phyloP scores from a whole-genome alignment of 176 grass and related monocot genomes.

The Oryza punctata region DNA sequence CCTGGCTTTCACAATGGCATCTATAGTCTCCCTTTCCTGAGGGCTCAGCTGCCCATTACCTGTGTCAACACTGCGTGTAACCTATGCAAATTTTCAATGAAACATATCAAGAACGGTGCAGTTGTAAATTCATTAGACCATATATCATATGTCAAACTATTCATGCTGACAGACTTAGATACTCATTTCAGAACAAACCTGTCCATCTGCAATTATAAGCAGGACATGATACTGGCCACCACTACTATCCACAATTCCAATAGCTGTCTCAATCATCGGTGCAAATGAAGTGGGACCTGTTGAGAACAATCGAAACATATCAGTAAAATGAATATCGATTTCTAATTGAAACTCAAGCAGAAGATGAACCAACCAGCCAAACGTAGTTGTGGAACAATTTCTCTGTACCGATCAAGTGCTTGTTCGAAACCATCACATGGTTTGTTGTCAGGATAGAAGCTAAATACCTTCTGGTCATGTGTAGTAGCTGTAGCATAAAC shows the following conservation, averaged over 20 bases:
- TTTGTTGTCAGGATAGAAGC: slow-evolving; percentile 67
- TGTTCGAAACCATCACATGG: slow-evolving; percentile 75
- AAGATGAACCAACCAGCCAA: slow-evolving; percentile 55
- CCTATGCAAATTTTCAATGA: slow-evolving; percentile 43
- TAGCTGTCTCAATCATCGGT: slow-evolving; percentile 76
- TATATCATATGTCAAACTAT: background rate
- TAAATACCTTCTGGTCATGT: slow-evolving; percentile 76
- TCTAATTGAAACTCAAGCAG: slow-evolving; percentile 3
- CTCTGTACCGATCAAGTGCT: slow-evolving; percentile 66
- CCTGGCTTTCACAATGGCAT: slow-evolving; percentile 86
- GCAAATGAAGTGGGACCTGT: slow-evolving; percentile 85
- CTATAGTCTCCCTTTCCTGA: slow-evolving; percentile 71
- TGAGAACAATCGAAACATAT: background rate
- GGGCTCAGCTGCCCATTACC: slow-evolving; percentile 56
- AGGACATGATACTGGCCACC: slow-evolving; percentile 92
- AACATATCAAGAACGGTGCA: background rate
- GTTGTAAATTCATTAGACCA: slow-evolving; percentile 1
- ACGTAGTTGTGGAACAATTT: slow-evolving; percentile 66
- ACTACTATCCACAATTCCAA: slow-evolving; percentile 75
- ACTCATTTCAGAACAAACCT: slow-evolving; percentile 47
- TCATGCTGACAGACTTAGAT: background rate
- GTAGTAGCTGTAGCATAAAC: slow-evolving; percentile 59
- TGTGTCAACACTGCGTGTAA: slow-evolving; percentile 57
- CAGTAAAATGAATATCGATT: slow-evolving; percentile 9
- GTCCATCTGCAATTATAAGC: slow-evolving; percentile 87